Evolutionary conservation across 306 rosid species (phyloP).

Genomic region (Abrus precatorius): DNA sequence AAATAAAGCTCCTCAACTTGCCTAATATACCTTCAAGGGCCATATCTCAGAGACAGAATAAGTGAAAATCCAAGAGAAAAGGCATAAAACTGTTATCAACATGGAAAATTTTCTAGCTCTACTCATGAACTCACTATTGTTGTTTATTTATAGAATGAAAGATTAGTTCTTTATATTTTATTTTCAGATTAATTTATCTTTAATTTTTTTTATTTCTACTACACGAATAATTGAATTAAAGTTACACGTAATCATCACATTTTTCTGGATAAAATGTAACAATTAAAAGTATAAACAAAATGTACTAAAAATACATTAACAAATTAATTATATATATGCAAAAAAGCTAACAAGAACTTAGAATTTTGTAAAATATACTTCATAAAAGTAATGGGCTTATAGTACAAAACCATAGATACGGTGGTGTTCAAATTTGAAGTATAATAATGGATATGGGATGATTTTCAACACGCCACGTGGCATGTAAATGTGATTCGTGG

Average conservation of each 20-base stretch:
- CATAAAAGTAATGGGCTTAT: not conserved
- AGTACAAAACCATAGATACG: not conserved
- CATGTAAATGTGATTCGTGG: constrained; percentile 33
- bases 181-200: not conserved
- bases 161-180: not conserved
- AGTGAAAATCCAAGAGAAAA: not conserved
- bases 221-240: not conserved
- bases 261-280: too few species aligned
- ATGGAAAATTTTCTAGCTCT: not conserved
- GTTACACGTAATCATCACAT: too few species aligned
- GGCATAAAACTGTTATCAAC: not conserved
- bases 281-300: not conserved
- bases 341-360: not conserved
- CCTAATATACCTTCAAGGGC: constrained; percentile 52
- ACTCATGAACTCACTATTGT: not conserved
- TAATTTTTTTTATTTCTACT: not conserved
- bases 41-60: constrained; percentile 11
- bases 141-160: not conserved
- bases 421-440: not conserved
- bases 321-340: not conserved
- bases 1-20: constrained; percentile 68
- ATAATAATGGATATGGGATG: not conserved
- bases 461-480: not conserved
- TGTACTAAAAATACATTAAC: not conserved
- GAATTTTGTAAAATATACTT: not conserved